Evolutionary conservation across 768 basidiomycete species (phyloP).

Genomic region (Polyporus arcularius): DNA sequence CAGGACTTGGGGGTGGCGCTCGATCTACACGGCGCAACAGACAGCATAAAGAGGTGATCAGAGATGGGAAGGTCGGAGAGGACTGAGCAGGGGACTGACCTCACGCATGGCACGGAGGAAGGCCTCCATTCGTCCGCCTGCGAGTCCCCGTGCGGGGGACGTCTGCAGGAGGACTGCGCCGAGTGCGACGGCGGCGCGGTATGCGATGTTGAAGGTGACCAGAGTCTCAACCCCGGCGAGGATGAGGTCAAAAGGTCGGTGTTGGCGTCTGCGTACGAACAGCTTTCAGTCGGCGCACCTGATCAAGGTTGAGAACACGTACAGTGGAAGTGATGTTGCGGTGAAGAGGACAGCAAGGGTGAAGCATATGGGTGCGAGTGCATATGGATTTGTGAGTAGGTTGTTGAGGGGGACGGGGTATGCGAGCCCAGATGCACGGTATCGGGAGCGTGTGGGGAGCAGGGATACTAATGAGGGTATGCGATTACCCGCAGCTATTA

Average conservation of each 20-base stretch:
- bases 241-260: constrained; percentile 79
- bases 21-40: constrained; percentile 51
- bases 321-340: constrained; percentile 57
- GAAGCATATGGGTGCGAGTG: constrained; percentile 61
- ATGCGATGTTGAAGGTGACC: constrained; percentile 81
- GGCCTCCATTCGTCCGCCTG: constrained; percentile 73
- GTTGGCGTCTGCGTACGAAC: constrained; percentile 44
- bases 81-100: constrained; percentile 43
- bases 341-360: constrained; percentile 55
- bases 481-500: constrained; percentile 59
- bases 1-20: constrained; percentile 79
- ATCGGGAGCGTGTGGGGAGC: constrained; percentile 43
- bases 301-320: constrained; percentile 45
- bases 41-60: background rate
- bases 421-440: constrained; percentile 34
- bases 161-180: constrained; percentile 91
- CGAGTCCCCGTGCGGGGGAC: constrained; percentile 63
- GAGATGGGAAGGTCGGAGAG: background rate
- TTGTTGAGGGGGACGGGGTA: constrained; percentile 37
- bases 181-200: constrained; percentile 79
- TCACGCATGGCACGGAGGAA: constrained; percentile 83
- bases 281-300: background rate
- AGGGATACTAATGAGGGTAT: constrained; percentile 56
- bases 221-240: constrained; percentile 76
- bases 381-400: constrained; percentile 74